Conservation (phyloP, 306 rosid genomes). For the Cucurbita argyrosperma region DNA sequence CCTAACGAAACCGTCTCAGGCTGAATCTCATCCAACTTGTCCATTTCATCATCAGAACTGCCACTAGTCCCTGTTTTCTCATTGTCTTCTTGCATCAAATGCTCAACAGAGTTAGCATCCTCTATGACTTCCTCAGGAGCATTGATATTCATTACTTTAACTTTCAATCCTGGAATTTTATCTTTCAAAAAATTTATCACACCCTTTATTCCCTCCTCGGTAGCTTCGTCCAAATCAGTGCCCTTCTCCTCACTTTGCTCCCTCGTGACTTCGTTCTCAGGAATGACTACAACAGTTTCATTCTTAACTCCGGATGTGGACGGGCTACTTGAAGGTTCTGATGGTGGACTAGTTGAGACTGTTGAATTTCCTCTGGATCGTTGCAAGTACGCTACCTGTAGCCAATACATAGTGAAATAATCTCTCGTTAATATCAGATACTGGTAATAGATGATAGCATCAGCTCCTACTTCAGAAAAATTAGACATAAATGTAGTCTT, state of each 20-base stretch:
- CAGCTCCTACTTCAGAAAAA: not conserved
- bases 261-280: constrained; percentile 40
- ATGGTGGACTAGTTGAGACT: constrained; percentile 13
- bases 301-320: constrained; percentile 45
- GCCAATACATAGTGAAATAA: constrained; percentile 17
- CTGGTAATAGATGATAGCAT: not conserved
- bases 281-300: constrained; percentile 36
- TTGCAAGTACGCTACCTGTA: constrained; percentile 78
- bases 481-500: not conserved
- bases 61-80: constrained; percentile 36
- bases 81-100: constrained; percentile 56
- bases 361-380: constrained; percentile 52
- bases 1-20: constrained; percentile 58
- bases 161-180: constrained; percentile 87
- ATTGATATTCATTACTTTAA: constrained; percentile 64
- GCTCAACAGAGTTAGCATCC: constrained; percentile 49
- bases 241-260: constrained; percentile 60
- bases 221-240: constrained; percentile 46
- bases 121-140: constrained; percentile 50
- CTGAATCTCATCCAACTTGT: constrained; percentile 42
- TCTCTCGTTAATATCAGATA: not conserved
- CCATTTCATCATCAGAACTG: constrained; percentile 47
- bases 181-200: constrained; percentile 84
- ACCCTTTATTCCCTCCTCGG: constrained; percentile 90
- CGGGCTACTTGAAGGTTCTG: constrained; percentile 36